Evolutionary conservation across 768 basidiomycete genomes (phyloP).

Genomic region (Trametes maxima): DNA sequence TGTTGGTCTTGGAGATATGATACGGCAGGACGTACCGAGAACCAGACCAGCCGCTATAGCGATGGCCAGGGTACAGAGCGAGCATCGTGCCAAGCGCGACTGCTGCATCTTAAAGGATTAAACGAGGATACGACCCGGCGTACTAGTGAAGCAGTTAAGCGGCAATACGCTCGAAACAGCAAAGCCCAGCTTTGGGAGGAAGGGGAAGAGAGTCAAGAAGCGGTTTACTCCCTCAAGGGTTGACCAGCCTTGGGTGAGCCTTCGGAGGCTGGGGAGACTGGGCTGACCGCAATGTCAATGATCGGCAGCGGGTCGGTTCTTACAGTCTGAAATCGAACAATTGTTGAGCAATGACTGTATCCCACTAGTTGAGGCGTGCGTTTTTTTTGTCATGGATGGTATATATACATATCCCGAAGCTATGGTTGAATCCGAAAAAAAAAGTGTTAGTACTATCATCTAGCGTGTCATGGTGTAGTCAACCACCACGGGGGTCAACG

Average conservation of each 20-base stretch:
- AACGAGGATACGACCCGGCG: neutral
- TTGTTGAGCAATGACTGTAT: too few species aligned
- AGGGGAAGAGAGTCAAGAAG: neutral
- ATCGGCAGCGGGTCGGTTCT: too few species aligned
- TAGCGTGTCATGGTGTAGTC: too few species aligned
- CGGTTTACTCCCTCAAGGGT: too few species aligned
- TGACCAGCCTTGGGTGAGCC: neutral
- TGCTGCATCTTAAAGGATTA: neutral
- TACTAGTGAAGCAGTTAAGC: neutral
- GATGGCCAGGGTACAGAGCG: slow-evolving; percentile 1
- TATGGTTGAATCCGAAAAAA: too few species aligned
- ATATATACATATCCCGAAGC: too few species aligned
- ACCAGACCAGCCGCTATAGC: slow-evolving; percentile 15
- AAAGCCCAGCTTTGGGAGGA: slow-evolving; percentile 9
- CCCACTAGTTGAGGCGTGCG: too few species aligned
- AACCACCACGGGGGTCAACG: too few species aligned
- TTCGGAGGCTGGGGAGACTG: neutral
- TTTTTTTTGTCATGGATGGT: too few species aligned
- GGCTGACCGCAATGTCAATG: too few species aligned
- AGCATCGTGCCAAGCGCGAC: neutral
- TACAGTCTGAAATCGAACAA: too few species aligned
- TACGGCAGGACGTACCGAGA: slow-evolving; percentile 8
- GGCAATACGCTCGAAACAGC: neutral
- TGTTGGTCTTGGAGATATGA: neutral
- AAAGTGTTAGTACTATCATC: too few species aligned